phyloP scores from a whole-genome alignment of 139 green algal species.

The Chlamydomonas applanata region DNA sequence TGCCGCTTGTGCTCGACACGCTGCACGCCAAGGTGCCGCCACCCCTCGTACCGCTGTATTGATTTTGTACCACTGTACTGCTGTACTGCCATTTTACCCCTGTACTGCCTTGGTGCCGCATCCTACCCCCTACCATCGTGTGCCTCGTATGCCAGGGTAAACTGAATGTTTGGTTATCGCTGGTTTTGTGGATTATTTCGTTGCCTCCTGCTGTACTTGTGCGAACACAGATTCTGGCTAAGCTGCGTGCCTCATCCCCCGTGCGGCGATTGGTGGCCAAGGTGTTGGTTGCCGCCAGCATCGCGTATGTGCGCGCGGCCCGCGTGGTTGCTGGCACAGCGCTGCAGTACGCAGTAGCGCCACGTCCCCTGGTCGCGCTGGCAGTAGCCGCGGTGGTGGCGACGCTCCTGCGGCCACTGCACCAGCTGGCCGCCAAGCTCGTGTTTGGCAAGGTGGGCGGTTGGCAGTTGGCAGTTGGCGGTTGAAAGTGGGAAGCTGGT shows the following conservation, averaged over 20 bases:
- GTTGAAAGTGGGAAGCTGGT: no score
- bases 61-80: neutral
- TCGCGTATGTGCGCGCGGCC: conserved; percentile 43
- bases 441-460: conserved; percentile 62
- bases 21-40: conserved; percentile 65
- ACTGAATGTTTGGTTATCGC: no score
- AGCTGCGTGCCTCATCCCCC: conserved; percentile 47
- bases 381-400: conserved; percentile 44
- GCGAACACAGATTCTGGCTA: conserved; percentile 52
- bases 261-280: conserved; percentile 48
- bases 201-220: no score
- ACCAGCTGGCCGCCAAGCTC: conserved; percentile 60
- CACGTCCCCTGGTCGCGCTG: conserved; percentile 20
- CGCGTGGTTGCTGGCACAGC: conserved; percentile 37
- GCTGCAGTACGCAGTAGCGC: conserved; percentile 47
- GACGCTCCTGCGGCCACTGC: conserved; percentile 65
- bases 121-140: neutral
- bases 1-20: conserved; percentile 91
- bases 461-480: no score
- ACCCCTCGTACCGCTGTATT: conserved; percentile 11
- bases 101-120: conserved; percentile 1
- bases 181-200: no score
- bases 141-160: neutral
- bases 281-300: conserved; percentile 56
- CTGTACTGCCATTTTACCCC: neutral